phyloP scores from a whole-genome alignment of 805 yeast genomes.

The Kazachstania kunashirensis region DNA sequence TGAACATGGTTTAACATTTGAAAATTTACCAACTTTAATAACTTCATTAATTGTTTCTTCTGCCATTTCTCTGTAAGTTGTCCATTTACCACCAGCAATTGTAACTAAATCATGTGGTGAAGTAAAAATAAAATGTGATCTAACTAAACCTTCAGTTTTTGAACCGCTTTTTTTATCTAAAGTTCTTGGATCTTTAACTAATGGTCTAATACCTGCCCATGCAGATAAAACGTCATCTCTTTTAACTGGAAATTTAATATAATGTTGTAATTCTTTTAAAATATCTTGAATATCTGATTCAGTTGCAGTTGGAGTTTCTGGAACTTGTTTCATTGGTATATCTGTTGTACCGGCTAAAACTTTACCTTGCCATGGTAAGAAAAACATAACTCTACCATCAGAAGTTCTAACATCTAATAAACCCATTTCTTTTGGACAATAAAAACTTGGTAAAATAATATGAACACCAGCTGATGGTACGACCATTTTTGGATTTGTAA shows the following conservation, averaged over 20 bases:
- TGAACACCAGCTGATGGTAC: slow-evolving; percentile 95
- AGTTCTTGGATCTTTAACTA: slow-evolving; percentile 70
- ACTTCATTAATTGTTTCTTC: slow-evolving; percentile 80
- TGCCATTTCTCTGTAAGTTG: slow-evolving; percentile 96
- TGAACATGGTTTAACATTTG: slow-evolving; percentile 32
- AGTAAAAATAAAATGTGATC: slow-evolving; percentile 73
- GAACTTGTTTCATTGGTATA: slow-evolving; percentile 64
- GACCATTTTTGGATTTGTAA: slow-evolving; percentile 58
- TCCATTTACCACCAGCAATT: slow-evolving; percentile 96
- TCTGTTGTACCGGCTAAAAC: slow-evolving; percentile 96
- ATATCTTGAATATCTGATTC: slow-evolving; percentile 87
- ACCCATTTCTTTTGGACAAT: slow-evolving; percentile 82
- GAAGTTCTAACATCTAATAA: slow-evolving; percentile 83
- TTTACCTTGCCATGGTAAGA: slow-evolving; percentile 96
- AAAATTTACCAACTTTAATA: slow-evolving; percentile 38
- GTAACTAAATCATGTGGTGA: slow-evolving; percentile 73
- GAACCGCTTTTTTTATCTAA: slow-evolving; percentile 36
- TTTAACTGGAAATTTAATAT: slow-evolving; percentile 78
- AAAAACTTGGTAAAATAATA: slow-evolving; percentile 82
- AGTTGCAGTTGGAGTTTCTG: slow-evolving; percentile 69
- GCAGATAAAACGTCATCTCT: slow-evolving; percentile 89
- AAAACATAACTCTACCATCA: slow-evolving; percentile 94
- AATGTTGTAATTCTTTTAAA: slow-evolving; percentile 77
- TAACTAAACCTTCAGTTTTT: slow-evolving; percentile 74
- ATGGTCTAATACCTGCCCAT: slow-evolving; percentile 95